These are phyloP conservation scores for Cystobasidium onofrii DNA, from an alignment of 768 basidiomycete genomes.

Conservation along the genomic window DNA sequence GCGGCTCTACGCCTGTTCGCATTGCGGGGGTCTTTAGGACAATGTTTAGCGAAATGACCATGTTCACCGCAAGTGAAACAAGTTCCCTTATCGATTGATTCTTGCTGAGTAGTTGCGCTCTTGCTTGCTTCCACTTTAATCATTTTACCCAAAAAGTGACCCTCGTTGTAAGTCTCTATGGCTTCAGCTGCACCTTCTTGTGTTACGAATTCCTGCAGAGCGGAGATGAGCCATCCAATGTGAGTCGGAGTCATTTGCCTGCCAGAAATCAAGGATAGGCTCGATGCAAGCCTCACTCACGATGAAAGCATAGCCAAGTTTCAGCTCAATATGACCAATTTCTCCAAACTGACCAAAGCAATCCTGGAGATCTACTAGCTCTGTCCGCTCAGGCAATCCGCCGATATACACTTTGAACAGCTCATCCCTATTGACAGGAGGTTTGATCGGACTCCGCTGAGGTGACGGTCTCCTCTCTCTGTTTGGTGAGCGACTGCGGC, in stretches of 20 bases:
- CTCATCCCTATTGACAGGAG: not conserved
- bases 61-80: constrained; percentile 35
- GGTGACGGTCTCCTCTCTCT: not conserved
- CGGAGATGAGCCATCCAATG: not conserved
- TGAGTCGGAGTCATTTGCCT: no score
- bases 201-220: not conserved
- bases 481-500: not conserved
- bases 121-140: constrained; percentile 40
- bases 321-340: constrained; percentile 33
- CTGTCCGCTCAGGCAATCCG: constrained; percentile 39
- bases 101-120: not conserved
- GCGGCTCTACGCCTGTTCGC: not conserved
- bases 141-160: constrained; percentile 41
- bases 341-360: constrained; percentile 42
- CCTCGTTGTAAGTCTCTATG: constrained; percentile 41
- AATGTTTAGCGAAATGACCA: constrained; percentile 32
- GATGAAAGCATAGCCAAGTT: constrained; percentile 42
- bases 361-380: constrained; percentile 39
- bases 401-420: constrained; percentile 41
- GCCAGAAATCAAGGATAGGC: no score
- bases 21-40: constrained; percentile 25
- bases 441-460: not conserved
- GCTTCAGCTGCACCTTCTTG: constrained; percentile 36
- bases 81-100: constrained; percentile 2
- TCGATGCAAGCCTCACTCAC: constrained; percentile 33